phyloP scores from a whole-genome alignment of 2,329 filamentous ascomycete species.

The Sporothrix protearum region DNA sequence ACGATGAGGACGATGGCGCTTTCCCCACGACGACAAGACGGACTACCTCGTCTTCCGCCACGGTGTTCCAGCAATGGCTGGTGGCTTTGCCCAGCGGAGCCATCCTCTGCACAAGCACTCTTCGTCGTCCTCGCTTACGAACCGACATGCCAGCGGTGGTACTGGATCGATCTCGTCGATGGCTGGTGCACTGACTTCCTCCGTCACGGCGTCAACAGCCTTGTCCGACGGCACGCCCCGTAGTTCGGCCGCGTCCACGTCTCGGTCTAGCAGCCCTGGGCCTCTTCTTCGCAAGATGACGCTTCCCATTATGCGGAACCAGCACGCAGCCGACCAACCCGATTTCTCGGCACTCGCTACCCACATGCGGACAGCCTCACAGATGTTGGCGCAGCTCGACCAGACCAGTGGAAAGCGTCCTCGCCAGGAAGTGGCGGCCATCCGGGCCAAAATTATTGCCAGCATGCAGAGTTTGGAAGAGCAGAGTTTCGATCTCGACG shows the following conservation, averaged over 20 bases:
- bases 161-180: conserved; percentile 48
- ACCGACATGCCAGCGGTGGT: conserved; percentile 20
- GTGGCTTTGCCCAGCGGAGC: conserved; percentile 18
- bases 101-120: conserved; percentile 17
- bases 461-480: conserved; percentile 87
- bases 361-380: conserved; percentile 81
- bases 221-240: conserved; percentile 63
- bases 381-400: conserved; percentile 82
- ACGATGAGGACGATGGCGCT: conserved; percentile 37
- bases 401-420: conserved; percentile 76
- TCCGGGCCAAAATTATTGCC: conserved; percentile 80
- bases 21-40: neutral
- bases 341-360: conserved; percentile 80
- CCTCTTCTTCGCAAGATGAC: conserved; percentile 56
- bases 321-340: conserved; percentile 60
- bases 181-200: conserved; percentile 52
- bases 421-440: conserved; percentile 75
- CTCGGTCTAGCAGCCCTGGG: conserved; percentile 63
- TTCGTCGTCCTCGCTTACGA: conserved; percentile 18
- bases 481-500: conserved; percentile 75
- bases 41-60: neutral
- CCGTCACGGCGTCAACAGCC: conserved; percentile 60
- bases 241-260: conserved; percentile 65
- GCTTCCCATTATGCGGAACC: conserved; percentile 51
- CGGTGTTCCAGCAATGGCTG: conserved; percentile 12